phyloP scores from a whole-genome alignment of 306 rosid genomes.

The Pyrus communis region DNA sequence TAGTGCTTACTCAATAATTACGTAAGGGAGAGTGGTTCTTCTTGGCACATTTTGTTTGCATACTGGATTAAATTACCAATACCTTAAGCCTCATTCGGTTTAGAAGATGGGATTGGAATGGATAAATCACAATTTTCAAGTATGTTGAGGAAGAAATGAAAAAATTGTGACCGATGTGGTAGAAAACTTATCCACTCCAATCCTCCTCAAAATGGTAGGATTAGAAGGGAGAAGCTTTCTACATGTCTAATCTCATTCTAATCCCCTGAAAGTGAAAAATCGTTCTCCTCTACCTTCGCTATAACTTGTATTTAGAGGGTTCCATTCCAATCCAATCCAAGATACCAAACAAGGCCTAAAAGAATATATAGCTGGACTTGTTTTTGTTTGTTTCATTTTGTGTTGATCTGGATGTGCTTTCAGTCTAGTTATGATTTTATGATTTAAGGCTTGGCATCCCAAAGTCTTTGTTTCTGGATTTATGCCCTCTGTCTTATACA shows the following conservation, averaged over 20 bases:
- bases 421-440: background rate
- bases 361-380: too few species aligned
- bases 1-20: background rate
- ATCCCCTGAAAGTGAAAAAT: background rate
- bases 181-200: background rate
- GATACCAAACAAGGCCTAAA: background rate
- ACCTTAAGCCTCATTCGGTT: background rate
- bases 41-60: background rate
- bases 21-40: background rate
- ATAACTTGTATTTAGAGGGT: background rate
- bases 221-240: background rate
- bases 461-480: background rate
- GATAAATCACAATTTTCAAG: background rate
- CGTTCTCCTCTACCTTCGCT: background rate
- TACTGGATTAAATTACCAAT: background rate
- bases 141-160: background rate
- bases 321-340: background rate
- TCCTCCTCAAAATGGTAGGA: background rate
- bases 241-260: background rate
- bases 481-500: background rate
- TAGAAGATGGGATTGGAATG: background rate
- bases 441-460: background rate
- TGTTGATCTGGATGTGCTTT: background rate
- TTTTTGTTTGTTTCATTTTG: background rate
- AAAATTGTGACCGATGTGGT: background rate